Percentiles rank a stretch among this genome's conserved stretches.
Evolutionary conservation across 306 rosid genomes (phyloP).

Genomic region (Sicyos baderoa): DNA sequence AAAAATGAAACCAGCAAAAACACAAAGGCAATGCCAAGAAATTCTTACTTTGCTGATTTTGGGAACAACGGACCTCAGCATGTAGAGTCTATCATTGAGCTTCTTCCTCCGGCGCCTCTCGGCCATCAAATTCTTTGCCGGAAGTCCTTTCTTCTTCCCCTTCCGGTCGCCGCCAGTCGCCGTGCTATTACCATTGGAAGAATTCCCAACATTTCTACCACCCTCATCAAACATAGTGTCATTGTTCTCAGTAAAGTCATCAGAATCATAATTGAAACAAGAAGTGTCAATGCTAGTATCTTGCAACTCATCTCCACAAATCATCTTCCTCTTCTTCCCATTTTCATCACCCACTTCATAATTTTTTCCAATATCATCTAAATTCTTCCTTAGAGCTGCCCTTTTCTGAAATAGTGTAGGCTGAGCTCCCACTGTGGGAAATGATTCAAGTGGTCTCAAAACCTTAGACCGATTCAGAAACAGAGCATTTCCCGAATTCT

Average conservation of each 20-base stretch:
- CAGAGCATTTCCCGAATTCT: slow-evolving; percentile 33
- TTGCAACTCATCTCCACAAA: slow-evolving; percentile 38
- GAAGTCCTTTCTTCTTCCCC: slow-evolving; percentile 90
- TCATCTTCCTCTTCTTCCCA: slow-evolving; percentile 20
- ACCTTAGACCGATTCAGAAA: slow-evolving; percentile 39
- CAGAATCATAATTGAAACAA: slow-evolving; percentile 70
- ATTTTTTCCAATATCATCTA: slow-evolving; percentile 23
- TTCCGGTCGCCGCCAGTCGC: slow-evolving; percentile 55
- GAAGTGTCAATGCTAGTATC: slow-evolving; percentile 55
- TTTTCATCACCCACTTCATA: background rate
- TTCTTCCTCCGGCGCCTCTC: slow-evolving; percentile 97
- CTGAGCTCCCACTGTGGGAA: slow-evolving; percentile 42
- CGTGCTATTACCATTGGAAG: slow-evolving; percentile 41
- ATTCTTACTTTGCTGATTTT: slow-evolving; percentile 83
- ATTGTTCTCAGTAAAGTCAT: slow-evolving; percentile 43
- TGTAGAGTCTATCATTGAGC: slow-evolving; percentile 89
- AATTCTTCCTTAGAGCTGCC: slow-evolving; percentile 33
- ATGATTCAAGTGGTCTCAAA: slow-evolving; percentile 48
- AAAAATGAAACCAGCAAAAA: background rate
- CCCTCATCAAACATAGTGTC: slow-evolving; percentile 32
- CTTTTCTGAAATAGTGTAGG: slow-evolving; percentile 83
- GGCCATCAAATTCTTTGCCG: slow-evolving; percentile 95
- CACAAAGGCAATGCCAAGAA: background rate
- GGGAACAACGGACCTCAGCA: slow-evolving; percentile 97
- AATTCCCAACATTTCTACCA: slow-evolving; percentile 36